Evolutionary conservation across 2,329 filamentous ascomycete genomes (phyloP).

Genomic region (Phyllosticta capitalensis): DNA sequence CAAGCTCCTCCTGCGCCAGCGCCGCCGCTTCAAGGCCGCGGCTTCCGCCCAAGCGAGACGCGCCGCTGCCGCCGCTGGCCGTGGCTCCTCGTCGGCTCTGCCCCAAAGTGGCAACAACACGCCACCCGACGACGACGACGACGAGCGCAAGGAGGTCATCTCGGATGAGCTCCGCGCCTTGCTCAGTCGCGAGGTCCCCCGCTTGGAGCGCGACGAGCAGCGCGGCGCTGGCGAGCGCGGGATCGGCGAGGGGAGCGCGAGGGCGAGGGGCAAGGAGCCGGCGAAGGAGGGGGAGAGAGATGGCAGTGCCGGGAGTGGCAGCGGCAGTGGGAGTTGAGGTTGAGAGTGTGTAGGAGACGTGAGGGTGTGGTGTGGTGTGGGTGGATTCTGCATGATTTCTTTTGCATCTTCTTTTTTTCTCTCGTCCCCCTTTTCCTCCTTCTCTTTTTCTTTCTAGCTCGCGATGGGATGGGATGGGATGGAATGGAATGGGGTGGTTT

Average conservation of each 20-base stretch:
- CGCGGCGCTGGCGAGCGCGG: background rate
- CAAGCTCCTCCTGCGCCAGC: conserved; percentile 36
- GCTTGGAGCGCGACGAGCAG: conserved; percentile 25
- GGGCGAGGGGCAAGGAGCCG: background rate
- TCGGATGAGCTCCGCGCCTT: conserved; percentile 53
- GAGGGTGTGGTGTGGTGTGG: background rate
- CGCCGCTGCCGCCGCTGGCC: conserved; percentile 19
- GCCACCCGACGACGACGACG: conserved; percentile 15
- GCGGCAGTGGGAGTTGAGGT: background rate
- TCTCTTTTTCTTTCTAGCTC: background rate
- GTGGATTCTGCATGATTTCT: background rate
- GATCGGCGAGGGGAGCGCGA: background rate
- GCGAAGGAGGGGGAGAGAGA: background rate
- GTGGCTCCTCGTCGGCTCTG: conserved; percentile 13
- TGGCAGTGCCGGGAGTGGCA: background rate
- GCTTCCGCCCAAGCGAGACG: conserved; percentile 7
- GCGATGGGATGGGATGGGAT: background rate
- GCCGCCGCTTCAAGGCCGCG: background rate
- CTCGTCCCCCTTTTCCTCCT: background rate
- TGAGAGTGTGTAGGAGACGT: background rate
- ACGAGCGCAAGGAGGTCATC: conserved; percentile 41
- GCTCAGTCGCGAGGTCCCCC: conserved; percentile 51
- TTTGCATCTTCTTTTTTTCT: background rate
- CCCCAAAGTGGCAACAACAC: conserved; percentile 16
- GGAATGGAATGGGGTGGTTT: background rate